Percentiles rank a stretch among this genome's conserved stretches.
These are phyloP conservation scores for Fusarium sp. DNA, from an alignment of 2,329 filamentous ascomycete species.

Conservation along the genomic window DNA sequence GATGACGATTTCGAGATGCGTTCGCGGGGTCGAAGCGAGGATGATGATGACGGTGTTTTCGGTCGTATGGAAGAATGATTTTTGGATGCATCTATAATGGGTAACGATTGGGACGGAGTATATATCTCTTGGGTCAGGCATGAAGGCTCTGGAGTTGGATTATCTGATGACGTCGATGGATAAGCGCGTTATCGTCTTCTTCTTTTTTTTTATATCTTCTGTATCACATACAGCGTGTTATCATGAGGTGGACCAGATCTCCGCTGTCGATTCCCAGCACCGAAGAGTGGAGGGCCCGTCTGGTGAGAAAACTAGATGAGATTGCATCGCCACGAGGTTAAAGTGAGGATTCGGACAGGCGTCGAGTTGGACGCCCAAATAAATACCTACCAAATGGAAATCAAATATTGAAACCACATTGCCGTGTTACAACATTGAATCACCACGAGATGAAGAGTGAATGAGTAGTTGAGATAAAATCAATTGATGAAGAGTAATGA, in stretches of 20 bases:
- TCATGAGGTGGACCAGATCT: conserved; percentile 65
- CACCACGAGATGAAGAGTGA: conserved; percentile 2
- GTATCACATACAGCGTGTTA: conserved; percentile 58
- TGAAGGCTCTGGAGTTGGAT: conserved; percentile 49
- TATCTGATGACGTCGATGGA: conserved; percentile 50
- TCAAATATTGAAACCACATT: conserved; percentile 38
- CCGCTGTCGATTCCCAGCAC: conserved; percentile 73
- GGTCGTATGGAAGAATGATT: conserved; percentile 91
- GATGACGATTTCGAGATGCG: conserved; percentile 74
- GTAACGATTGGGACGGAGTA: conserved; percentile 42
- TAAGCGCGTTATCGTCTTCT: conserved; percentile 52
- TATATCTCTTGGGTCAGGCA: conserved; percentile 47
- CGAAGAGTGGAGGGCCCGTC: conserved; percentile 70
- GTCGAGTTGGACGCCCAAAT: conserved; percentile 69
- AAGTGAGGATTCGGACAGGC: conserved; percentile 72
- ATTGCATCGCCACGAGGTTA: conserved; percentile 73
- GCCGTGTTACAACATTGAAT: conserved; percentile 17
- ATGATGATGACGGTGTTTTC: conserved; percentile 96
- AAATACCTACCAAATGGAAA: conserved; percentile 52
- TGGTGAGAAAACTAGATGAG: conserved; percentile 47
- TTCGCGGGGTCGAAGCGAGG: conserved; percentile 76
- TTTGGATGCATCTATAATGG: conserved; percentile 43
- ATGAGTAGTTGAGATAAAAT: not conserved
- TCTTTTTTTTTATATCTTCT: conserved; percentile 62
- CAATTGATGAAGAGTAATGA: conserved; percentile 1